These are phyloP conservation scores for Solanum gandarillasii DNA, from an alignment of 257 asterid genomes.

Conservation along the genomic window DNA sequence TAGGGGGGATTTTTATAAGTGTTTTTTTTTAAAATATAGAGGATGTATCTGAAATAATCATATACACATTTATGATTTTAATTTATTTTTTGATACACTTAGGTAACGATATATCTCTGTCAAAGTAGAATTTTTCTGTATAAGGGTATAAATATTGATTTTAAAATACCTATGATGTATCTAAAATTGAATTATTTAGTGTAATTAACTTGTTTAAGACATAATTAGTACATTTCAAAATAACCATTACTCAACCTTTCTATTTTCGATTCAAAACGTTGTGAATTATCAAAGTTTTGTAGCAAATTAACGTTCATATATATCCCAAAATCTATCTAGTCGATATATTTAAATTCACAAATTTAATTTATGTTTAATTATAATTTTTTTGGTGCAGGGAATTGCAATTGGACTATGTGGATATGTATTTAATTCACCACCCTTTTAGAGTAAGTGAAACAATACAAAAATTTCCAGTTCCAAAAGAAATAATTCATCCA, in stretches of 20 bases:
- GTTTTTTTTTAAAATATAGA: too few relatives aligned
- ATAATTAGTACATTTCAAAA: neutral
- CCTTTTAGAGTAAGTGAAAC: constrained; percentile 36
- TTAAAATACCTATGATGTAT: too few relatives aligned
- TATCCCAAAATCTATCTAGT: neutral
- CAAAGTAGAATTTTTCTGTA: too few relatives aligned
- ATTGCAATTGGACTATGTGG: constrained; percentile 47
- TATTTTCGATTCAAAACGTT: neutral
- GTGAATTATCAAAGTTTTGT: neutral
- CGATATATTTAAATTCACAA: neutral
- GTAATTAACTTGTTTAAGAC: neutral
- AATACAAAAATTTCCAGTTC: constrained; percentile 10
- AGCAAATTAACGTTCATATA: neutral
- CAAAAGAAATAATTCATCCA: constrained; percentile 13
- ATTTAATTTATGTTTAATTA: too few relatives aligned
- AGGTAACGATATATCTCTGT: too few relatives aligned
- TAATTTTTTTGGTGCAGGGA: constrained; percentile 15
- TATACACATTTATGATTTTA: too few relatives aligned
- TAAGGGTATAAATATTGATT: neutral
- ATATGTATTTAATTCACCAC: constrained; percentile 43
- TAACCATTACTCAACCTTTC: neutral
- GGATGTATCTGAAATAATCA: neutral
- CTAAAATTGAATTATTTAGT: too few relatives aligned
- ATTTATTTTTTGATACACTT: too few relatives aligned
- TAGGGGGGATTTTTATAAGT: too few relatives aligned